Evolutionary conservation across 139 green algal genomes (phyloP).

Genomic region (Desmodesmus armatus): DNA sequence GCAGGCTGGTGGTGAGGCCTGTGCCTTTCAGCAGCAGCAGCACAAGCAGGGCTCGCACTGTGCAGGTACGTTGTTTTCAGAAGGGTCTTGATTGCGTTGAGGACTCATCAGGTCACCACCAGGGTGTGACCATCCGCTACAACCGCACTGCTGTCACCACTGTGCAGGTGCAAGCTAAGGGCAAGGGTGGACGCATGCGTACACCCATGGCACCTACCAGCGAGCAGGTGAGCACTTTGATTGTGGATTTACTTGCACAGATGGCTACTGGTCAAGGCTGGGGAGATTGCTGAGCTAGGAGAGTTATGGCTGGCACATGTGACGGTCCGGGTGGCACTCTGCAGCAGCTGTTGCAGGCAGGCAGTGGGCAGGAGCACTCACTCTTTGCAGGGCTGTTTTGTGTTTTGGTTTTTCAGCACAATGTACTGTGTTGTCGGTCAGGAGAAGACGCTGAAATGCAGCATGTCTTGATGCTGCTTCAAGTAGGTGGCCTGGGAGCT

Average conservation of each 20-base stretch:
- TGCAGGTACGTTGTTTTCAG: not conserved
- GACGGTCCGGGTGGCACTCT: too few relatives aligned
- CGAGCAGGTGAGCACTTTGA: conserved; percentile 7
- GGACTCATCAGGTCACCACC: too few relatives aligned
- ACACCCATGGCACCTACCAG: not conserved
- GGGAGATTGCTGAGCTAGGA: too few relatives aligned
- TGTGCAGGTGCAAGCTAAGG: conserved; percentile 59
- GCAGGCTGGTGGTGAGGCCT: conserved; percentile 24
- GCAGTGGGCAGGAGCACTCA: too few relatives aligned
- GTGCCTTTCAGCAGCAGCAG: conserved; percentile 31
- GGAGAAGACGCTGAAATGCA: not conserved
- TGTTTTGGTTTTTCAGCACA: not conserved
- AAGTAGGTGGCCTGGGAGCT: not conserved
- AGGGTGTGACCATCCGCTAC: not conserved
- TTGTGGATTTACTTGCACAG: too few relatives aligned
- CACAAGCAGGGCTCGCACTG: not conserved
- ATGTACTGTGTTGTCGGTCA: not conserved
- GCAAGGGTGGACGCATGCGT: conserved; percentile 48
- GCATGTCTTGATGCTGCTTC: not conserved
- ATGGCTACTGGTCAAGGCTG: too few relatives aligned
- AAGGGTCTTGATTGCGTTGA: too few relatives aligned
- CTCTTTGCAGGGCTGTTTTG: not conserved
- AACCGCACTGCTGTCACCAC: not conserved
- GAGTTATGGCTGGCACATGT: too few relatives aligned
- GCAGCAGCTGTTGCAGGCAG: too few relatives aligned